phyloP scores from a whole-genome alignment of 2,329 filamentous ascomycete genomes.

The Cladosporium oxysporum region DNA sequence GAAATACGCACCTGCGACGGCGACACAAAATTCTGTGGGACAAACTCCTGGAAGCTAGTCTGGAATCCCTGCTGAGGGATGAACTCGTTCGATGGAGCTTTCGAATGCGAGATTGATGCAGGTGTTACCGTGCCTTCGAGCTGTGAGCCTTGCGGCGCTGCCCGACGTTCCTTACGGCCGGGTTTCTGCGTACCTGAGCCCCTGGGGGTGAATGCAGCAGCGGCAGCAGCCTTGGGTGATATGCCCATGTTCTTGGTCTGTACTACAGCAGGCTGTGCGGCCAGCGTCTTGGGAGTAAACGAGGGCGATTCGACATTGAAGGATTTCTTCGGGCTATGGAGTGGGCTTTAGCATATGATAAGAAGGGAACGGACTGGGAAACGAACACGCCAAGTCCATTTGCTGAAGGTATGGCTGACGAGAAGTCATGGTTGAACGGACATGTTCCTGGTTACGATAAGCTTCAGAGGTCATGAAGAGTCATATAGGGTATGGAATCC shows the following conservation, averaged over 20 bases:
- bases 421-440: conserved; percentile 38
- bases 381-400: conserved; percentile 34
- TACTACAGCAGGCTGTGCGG: conserved; percentile 43
- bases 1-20: conserved; percentile 43
- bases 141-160: conserved; percentile 24
- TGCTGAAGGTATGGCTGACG: conserved; percentile 25
- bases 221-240: conserved; percentile 86
- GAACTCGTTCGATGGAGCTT: conserved; percentile 50
- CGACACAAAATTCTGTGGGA: conserved; percentile 58
- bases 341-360: conserved; percentile 3
- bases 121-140: conserved; percentile 45
- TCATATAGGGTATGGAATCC: neutral
- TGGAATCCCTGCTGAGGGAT: conserved; percentile 36
- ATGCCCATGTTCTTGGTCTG: conserved; percentile 70
- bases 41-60: conserved; percentile 53
- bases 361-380: neutral
- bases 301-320: conserved; percentile 95
- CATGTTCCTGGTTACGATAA: conserved; percentile 34
- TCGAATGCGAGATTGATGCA: conserved; percentile 41
- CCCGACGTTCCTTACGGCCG: conserved; percentile 20
- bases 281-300: conserved; percentile 71
- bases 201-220: conserved; percentile 80
- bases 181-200: conserved; percentile 34
- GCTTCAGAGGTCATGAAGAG: neutral
- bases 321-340: conserved; percentile 62